Percentiles rank a stretch among this genome's conserved stretches.
phyloP scores from a whole-genome alignment of 768 basidiomycete species.

The Collybia sordida region DNA sequence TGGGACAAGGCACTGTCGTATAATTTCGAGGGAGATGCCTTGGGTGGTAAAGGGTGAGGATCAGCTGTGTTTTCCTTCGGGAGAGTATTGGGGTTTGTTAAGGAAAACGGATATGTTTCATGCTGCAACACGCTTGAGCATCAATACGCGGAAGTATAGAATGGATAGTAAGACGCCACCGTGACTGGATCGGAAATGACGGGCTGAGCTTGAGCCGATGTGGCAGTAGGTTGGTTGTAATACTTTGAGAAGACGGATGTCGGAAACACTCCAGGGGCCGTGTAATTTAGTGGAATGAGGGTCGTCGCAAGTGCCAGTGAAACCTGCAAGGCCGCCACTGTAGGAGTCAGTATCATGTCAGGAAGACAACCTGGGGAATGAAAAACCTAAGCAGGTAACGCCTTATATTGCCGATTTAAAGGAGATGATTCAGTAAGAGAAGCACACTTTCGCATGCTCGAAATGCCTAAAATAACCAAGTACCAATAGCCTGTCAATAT shows the following conservation, averaged over 20 bases:
- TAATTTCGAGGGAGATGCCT: slow-evolving; percentile 43
- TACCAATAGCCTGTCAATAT: no score
- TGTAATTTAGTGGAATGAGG: slow-evolving; percentile 45
- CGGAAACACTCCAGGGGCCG: slow-evolving; percentile 63
- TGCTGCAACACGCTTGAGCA: slow-evolving; percentile 36
- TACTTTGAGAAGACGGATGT: slow-evolving; percentile 64
- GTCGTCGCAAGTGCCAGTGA: slow-evolving; percentile 10
- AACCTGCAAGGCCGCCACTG: slow-evolving; percentile 6
- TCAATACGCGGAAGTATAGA: neutral
- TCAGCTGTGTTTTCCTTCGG: slow-evolving; percentile 60
- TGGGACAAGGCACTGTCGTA: slow-evolving; percentile 55
- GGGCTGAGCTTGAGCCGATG: slow-evolving; percentile 74
- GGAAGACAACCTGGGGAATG: neutral
- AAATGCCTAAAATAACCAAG: no score
- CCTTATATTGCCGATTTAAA: no score
- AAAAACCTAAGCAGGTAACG: neutral
- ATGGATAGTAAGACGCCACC: slow-evolving; percentile 30
- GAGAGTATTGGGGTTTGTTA: slow-evolving; percentile 64
- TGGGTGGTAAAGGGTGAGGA: slow-evolving; percentile 65
- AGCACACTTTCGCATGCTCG: no score
- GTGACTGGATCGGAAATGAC: slow-evolving; percentile 71
- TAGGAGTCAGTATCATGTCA: neutral
- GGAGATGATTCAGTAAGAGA: no score
- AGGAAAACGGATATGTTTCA: slow-evolving; percentile 51
- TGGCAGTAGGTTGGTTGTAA: slow-evolving; percentile 73